Evolutionary conservation across 176 grass and related monocot genomes (phyloP).

Genomic region (Carex kokanica): DNA sequence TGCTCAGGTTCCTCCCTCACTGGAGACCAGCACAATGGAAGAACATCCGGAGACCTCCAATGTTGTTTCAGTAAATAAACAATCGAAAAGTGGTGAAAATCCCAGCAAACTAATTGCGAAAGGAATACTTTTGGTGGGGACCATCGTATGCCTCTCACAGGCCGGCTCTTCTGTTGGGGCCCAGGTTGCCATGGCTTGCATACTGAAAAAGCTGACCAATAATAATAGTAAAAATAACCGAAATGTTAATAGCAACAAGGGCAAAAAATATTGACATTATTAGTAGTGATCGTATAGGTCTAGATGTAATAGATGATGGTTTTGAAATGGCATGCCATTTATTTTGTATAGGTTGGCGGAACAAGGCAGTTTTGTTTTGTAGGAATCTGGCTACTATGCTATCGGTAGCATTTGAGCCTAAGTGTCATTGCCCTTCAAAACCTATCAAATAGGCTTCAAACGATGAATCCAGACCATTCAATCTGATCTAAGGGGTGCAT

Average conservation of each 20-base stretch:
- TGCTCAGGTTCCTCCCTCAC: conserved; percentile 33
- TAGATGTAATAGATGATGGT: not conserved
- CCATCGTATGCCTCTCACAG: conserved; percentile 68
- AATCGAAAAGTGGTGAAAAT: conserved; percentile 23
- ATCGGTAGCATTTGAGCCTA: no score
- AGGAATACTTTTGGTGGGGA: conserved; percentile 64
- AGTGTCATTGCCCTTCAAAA: no score
- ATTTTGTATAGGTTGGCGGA: not conserved
- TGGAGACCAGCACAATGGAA: conserved; percentile 6
- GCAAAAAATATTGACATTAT: not conserved
- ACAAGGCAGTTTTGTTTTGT: not conserved
- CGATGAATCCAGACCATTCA: no score
- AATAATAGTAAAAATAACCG: conserved; percentile 8
- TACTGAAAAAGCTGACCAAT: conserved; percentile 60
- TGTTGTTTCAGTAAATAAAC: conserved; percentile 30
- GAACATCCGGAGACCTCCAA: conserved; percentile 14
- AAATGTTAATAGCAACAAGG: not conserved
- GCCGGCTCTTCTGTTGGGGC: conserved; percentile 59
- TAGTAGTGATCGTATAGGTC: not conserved
- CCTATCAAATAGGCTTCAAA: no score
- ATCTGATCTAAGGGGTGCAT: no score
- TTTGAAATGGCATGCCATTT: not conserved
- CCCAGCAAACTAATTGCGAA: conserved; percentile 56
- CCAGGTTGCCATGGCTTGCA: conserved; percentile 71
- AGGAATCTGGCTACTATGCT: no score